Evolutionary conservation across 1,139 yeast genomes (phyloP).

Genomic region (Hyphopichia buzzinii): DNA sequence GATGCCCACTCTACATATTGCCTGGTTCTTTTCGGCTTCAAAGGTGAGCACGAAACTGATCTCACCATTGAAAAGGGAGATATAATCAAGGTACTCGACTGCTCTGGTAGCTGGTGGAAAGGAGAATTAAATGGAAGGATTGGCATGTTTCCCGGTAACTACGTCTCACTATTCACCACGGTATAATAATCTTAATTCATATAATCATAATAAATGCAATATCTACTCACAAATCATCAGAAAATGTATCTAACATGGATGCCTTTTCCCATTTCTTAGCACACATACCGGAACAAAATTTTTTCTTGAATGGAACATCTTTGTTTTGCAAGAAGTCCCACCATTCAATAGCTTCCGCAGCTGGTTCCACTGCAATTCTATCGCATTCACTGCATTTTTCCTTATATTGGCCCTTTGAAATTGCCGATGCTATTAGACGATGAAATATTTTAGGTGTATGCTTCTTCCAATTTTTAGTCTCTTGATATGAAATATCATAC

Average conservation of each 20-base stretch:
- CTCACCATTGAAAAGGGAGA: conserved; percentile 51
- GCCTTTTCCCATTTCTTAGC: conserved; percentile 22
- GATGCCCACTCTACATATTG: conserved; percentile 14
- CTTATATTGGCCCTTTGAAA: conserved; percentile 36
- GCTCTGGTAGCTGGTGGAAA: conserved; percentile 57
- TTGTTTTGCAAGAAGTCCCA: conserved; percentile 44
- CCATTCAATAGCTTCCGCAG: conserved; percentile 46
- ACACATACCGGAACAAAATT: conserved; percentile 43
- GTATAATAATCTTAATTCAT: too few relatives aligned
- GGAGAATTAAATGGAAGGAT: conserved; percentile 47
- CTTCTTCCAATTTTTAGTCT: conserved; percentile 42
- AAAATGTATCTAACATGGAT: background rate
- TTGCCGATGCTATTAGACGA: conserved; percentile 32
- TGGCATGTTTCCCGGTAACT: conserved; percentile 59
- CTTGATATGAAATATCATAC: conserved; percentile 45
- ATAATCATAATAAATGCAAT: background rate
- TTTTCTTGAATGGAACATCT: conserved; percentile 36
- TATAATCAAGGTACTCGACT: conserved; percentile 40
- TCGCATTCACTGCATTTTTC: conserved; percentile 40
- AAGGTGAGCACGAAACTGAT: conserved; percentile 41
- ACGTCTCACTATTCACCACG: conserved; percentile 40
- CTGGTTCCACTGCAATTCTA: conserved; percentile 37
- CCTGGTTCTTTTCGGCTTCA: conserved; percentile 32
- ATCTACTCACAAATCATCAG: background rate
- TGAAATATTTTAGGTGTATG: conserved; percentile 38